These are phyloP conservation scores for Talaromyces sp. DNA, from an alignment of 2,329 filamentous ascomycete species.

Conservation along the genomic window DNA sequence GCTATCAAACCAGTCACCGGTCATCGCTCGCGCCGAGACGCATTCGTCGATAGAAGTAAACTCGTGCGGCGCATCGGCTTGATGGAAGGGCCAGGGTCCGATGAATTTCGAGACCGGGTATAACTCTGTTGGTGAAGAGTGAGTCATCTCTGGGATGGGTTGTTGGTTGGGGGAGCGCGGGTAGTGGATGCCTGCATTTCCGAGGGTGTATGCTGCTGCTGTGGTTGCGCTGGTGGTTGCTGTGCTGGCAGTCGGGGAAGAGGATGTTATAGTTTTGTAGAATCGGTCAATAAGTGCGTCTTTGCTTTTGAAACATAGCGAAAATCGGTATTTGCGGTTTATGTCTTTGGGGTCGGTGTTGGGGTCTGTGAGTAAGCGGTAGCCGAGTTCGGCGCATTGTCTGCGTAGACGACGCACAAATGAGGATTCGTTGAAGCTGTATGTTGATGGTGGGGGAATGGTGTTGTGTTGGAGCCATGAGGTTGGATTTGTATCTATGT, in stretches of 20 bases:
- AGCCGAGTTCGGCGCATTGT: constrained; percentile 60
- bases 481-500: constrained; percentile 21
- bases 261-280: constrained; percentile 1
- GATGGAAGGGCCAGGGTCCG: constrained; percentile 15
- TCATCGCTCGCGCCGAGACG: constrained; percentile 54
- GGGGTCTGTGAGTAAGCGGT: constrained; percentile 51
- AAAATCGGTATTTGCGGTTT: constrained; percentile 65
- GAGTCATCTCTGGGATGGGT: constrained; percentile 23
- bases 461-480: constrained; percentile 22
- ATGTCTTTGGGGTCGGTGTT: constrained; percentile 50
- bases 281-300: constrained; percentile 42
- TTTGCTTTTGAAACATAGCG: constrained; percentile 55
- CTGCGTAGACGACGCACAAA: constrained; percentile 72
- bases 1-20: constrained; percentile 70
- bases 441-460: constrained; percentile 47
- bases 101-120: constrained; percentile 18
- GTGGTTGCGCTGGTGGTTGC: not conserved
- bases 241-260: not conserved
- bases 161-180: constrained; percentile 26
- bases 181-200: constrained; percentile 67
- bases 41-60: constrained; percentile 21
- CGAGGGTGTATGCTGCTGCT: constrained; percentile 58
- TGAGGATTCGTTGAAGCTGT: constrained; percentile 61
- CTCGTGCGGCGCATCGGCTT: constrained; percentile 25
- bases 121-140: constrained; percentile 18